A percentile compares a stretch with the other conserved stretches of the same genome.
phyloP scores from a whole-genome alignment of 257 asterid species.

The Fraxinus cuspidata region DNA sequence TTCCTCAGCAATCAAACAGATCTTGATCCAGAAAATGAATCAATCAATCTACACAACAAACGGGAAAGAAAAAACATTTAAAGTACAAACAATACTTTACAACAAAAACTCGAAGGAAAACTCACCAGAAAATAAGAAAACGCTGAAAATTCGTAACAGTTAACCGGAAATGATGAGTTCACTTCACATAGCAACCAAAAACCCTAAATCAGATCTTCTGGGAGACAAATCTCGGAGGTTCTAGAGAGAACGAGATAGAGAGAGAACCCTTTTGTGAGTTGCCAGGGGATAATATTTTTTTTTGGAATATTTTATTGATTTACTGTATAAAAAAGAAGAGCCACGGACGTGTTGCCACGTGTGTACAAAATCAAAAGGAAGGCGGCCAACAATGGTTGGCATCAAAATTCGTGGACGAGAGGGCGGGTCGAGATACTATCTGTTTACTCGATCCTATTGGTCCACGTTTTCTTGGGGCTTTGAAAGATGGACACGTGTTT shows the following conservation, averaged over 20 bases:
- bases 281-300: slow-evolving; percentile 10
- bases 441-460: slow-evolving; percentile 60
- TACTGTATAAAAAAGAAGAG: slow-evolving; percentile 32
- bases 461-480: slow-evolving; percentile 33
- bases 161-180: slow-evolving; percentile 16
- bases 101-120: slow-evolving; percentile 34
- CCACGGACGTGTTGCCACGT: slow-evolving; percentile 55
- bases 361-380: slow-evolving; percentile 45
- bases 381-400: slow-evolving; percentile 55
- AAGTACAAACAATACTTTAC: neutral
- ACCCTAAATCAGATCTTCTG: slow-evolving; percentile 39
- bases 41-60: slow-evolving; percentile 19
- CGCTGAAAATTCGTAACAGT: slow-evolving; percentile 17
- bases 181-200: slow-evolving; percentile 27
- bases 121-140: slow-evolving; percentile 44
- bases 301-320: slow-evolving; percentile 30
- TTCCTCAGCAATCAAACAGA: slow-evolving; percentile 8
- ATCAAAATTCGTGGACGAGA: slow-evolving; percentile 88
- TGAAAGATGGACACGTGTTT: slow-evolving; percentile 44
- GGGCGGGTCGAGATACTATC: slow-evolving; percentile 61
- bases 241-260: slow-evolving; percentile 43
- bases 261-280: slow-evolving; percentile 22
- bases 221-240: slow-evolving; percentile 54
- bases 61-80: slow-evolving; percentile 20
- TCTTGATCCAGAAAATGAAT: slow-evolving; percentile 7